Conservation (phyloP, 2,329 filamentous ascomycete genomes). For the Microdochium trichocladiopsis region DNA sequence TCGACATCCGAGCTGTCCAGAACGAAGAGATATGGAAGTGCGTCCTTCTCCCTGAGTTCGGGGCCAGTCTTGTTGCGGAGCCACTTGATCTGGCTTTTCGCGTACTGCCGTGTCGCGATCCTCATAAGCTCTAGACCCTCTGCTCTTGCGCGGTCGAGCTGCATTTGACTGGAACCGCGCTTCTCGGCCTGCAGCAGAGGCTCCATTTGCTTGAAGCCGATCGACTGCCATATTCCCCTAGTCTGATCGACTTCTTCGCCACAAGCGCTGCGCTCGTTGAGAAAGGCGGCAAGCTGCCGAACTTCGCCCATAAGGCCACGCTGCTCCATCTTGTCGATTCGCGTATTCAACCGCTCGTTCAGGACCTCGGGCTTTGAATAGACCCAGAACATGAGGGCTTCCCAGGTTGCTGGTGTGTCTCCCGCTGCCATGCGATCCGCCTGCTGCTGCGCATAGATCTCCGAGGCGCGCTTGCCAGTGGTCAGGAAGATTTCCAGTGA, state of each 20-base stretch:
- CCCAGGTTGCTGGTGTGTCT: conserved; percentile 27
- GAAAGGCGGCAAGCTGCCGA: conserved; percentile 33
- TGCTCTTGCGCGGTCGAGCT: conserved; percentile 47
- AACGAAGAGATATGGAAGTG: conserved; percentile 60
- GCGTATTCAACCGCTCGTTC: conserved; percentile 61
- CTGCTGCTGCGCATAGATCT: conserved; percentile 78
- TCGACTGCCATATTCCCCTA: conserved; percentile 91
- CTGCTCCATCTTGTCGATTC: conserved; percentile 79
- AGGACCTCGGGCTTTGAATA: conserved; percentile 66
- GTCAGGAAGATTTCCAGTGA: conserved; percentile 86
- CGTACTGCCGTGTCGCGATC: conserved; percentile 79
- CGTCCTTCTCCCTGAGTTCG: conserved; percentile 49
- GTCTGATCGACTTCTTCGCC: conserved; percentile 60
- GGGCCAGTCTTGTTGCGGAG: conserved; percentile 77
- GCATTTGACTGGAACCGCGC: conserved; percentile 17
- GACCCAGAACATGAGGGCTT: conserved; percentile 77
- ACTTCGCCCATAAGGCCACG: conserved; percentile 43
- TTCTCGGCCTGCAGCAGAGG: conserved; percentile 53
- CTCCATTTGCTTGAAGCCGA: conserved; percentile 89
- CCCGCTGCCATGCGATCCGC: conserved; percentile 19
- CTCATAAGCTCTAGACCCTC: conserved; percentile 69
- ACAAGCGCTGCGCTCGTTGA: conserved; percentile 22
- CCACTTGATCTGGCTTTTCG: conserved; percentile 78
- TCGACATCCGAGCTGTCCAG: conserved; percentile 70
- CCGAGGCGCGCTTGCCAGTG: conserved; percentile 74